A percentile compares a stretch with the other conserved stretches of the same genome.
phyloP scores from a whole-genome alignment of 2,329 filamentous ascomycete genomes.

The Ascochyta koolunga region DNA sequence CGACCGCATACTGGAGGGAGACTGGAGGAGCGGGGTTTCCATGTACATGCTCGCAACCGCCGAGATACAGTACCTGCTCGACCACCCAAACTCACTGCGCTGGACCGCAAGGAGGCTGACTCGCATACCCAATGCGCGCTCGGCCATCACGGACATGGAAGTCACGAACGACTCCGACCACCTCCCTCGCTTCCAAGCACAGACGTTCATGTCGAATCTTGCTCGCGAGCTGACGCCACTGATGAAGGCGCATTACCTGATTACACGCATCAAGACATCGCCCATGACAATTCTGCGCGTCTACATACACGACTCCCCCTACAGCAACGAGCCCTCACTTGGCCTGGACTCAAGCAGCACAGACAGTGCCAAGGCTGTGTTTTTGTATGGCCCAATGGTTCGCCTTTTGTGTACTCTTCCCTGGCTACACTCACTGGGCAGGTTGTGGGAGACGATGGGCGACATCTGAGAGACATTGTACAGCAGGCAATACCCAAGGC shows the following conservation, averaged over 20 bases:
- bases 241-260: slow-evolving; percentile 82
- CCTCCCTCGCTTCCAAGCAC: slow-evolving; percentile 76
- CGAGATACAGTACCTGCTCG: slow-evolving; percentile 60
- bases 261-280: slow-evolving; percentile 72
- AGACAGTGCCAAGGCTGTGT: slow-evolving; percentile 75
- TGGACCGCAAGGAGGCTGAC: slow-evolving; percentile 61
- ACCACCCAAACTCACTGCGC: slow-evolving; percentile 57
- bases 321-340: slow-evolving; percentile 61
- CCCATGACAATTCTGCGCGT: slow-evolving; percentile 78
- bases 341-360: slow-evolving; percentile 40
- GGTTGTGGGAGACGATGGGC: slow-evolving; percentile 41
- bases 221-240: slow-evolving; percentile 76
- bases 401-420: slow-evolving; percentile 74
- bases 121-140: slow-evolving; percentile 38
- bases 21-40: slow-evolving; percentile 62
- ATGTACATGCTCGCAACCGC: slow-evolving; percentile 62
- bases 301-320: slow-evolving; percentile 80
- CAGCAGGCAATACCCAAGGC: slow-evolving; percentile 83
- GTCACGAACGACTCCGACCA: slow-evolving; percentile 47
- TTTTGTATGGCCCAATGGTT: slow-evolving; percentile 83
- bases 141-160: slow-evolving; percentile 43
- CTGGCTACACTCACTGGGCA: slow-evolving; percentile 51
- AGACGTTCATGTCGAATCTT: slow-evolving; percentile 78
- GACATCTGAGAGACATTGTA: slow-evolving; percentile 72
- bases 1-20: slow-evolving; percentile 62